Evolutionary conservation across 1,139 yeast species (phyloP).

Genomic region (Geotrichum cucujoidarum): DNA sequence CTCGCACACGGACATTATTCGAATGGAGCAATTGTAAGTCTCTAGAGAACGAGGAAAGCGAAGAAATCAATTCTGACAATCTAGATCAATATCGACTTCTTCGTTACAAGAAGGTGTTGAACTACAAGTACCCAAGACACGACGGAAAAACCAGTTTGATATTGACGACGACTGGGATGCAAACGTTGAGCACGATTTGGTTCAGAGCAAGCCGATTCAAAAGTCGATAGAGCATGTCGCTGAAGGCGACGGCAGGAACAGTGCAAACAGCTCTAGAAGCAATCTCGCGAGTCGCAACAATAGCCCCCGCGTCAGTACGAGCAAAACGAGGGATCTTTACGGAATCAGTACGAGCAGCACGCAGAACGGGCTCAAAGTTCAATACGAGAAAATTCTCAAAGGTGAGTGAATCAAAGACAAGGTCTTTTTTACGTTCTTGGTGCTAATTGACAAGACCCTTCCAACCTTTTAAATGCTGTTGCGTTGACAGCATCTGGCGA

Average conservation of each 20-base stretch:
- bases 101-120: constrained; percentile 15
- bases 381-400: constrained; percentile 37
- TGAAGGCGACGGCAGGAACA: constrained; percentile 18
- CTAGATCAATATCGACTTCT: constrained; percentile 15
- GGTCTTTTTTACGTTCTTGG: not conserved
- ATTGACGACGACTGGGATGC: constrained; percentile 94
- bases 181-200: constrained; percentile 53
- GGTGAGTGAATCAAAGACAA: not conserved
- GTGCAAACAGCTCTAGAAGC: constrained; percentile 14
- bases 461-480: constrained; percentile 17
- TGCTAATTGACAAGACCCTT: constrained; percentile 24
- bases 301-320: constrained; percentile 15
- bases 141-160: constrained; percentile 41
- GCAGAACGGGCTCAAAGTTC: constrained; percentile 32
- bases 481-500: constrained; percentile 19
- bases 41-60: too few relatives aligned
- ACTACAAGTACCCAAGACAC: constrained; percentile 6
- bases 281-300: not conserved
- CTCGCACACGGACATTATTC: constrained; percentile 38
- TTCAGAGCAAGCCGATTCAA: constrained; percentile 36
- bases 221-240: constrained; percentile 35
- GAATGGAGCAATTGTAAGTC: constrained; percentile 23
- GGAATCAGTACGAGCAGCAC: constrained; percentile 21
- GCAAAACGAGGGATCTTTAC: constrained; percentile 22
- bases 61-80: not conserved